Conservation (phyloP, 2,329 filamentous ascomycete genomes). For the Verticillium alfalfae region DNA sequence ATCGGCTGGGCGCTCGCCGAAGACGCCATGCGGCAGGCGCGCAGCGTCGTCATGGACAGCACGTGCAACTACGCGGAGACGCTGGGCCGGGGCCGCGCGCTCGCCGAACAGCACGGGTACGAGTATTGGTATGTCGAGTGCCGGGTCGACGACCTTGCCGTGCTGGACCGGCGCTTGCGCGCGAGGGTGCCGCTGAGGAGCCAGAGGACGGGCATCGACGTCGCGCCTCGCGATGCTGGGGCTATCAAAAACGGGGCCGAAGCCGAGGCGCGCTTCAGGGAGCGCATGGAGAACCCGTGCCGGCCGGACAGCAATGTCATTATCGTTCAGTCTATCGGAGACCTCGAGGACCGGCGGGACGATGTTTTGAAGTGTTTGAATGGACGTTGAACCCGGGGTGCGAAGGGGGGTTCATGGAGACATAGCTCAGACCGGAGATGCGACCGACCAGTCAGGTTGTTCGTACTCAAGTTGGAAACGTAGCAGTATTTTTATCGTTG, state of each 20-base stretch:
- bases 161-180: constrained; percentile 21
- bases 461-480: too few species aligned
- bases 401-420: too few species aligned
- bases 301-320: constrained; percentile 17
- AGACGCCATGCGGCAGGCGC: constrained; percentile 24
- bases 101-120: constrained; percentile 15
- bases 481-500: too few species aligned
- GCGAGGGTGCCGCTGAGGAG: constrained; percentile 18
- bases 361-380: constrained; percentile 15
- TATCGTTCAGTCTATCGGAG: constrained; percentile 17
- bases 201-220: constrained; percentile 20
- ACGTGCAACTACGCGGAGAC: constrained; percentile 26
- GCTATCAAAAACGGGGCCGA: constrained; percentile 7
- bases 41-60: constrained; percentile 29
- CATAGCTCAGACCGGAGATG: too few species aligned
- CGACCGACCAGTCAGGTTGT: too few species aligned
- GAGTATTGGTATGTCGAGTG: constrained; percentile 25
- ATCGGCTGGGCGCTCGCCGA: constrained; percentile 28
- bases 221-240: constrained; percentile 14
- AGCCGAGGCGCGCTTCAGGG: constrained; percentile 14
- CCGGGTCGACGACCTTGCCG: constrained; percentile 18
- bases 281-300: constrained; percentile 22
- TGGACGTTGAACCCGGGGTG: too few species aligned
- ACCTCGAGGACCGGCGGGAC: constrained; percentile 12
- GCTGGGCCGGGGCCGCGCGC: constrained; percentile 19